Evolutionary conservation across 2,329 filamentous ascomycete genomes (phyloP).

Genomic region (Arthroderma sp.): DNA sequence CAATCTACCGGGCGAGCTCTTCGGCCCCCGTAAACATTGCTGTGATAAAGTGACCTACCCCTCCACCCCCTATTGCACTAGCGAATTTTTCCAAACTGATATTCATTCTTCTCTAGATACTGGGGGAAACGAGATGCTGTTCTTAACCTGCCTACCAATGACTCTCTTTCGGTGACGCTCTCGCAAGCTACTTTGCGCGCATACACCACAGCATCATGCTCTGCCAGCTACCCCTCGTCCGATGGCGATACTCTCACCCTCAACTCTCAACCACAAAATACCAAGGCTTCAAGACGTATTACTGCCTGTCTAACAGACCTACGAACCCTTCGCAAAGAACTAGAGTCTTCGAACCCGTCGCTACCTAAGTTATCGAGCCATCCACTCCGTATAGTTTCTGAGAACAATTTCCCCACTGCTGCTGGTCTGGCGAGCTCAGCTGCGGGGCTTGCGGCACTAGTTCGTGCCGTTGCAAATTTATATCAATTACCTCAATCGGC

Average conservation of each 20-base stretch:
- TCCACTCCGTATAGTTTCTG: slow-evolving; percentile 74
- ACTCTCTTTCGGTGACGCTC: slow-evolving; percentile 90
- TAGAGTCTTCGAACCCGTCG: slow-evolving; percentile 58
- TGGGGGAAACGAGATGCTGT: slow-evolving; percentile 95
- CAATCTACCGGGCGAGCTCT: slow-evolving; percentile 80
- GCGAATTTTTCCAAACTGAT: neutral
- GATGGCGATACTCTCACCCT: slow-evolving; percentile 58
- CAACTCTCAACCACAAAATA: slow-evolving; percentile 71
- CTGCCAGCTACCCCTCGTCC: slow-evolving; percentile 49
- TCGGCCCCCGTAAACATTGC: slow-evolving; percentile 97
- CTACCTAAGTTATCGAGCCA: slow-evolving; percentile 70
- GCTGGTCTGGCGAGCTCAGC: slow-evolving; percentile 62
- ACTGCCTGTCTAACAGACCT: slow-evolving; percentile 87
- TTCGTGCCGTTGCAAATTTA: slow-evolving; percentile 76
- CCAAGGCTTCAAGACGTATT: slow-evolving; percentile 69
- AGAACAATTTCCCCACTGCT: slow-evolving; percentile 98
- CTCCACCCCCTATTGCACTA: slow-evolving; percentile 12
- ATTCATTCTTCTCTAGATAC: slow-evolving; percentile 41
- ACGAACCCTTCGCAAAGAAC: slow-evolving; percentile 57
- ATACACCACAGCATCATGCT: slow-evolving; percentile 89
- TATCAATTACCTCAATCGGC: slow-evolving; percentile 74
- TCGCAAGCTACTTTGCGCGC: slow-evolving; percentile 88
- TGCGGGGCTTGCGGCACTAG: slow-evolving; percentile 53
- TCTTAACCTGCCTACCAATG: slow-evolving; percentile 95
- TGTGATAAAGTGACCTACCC: slow-evolving; percentile 65